Percentiles rank a stretch among this genome's conserved stretches.
phyloP scores from a whole-genome alignment of 768 basidiomycete genomes.

The Candolleomyces eurysporus region DNA sequence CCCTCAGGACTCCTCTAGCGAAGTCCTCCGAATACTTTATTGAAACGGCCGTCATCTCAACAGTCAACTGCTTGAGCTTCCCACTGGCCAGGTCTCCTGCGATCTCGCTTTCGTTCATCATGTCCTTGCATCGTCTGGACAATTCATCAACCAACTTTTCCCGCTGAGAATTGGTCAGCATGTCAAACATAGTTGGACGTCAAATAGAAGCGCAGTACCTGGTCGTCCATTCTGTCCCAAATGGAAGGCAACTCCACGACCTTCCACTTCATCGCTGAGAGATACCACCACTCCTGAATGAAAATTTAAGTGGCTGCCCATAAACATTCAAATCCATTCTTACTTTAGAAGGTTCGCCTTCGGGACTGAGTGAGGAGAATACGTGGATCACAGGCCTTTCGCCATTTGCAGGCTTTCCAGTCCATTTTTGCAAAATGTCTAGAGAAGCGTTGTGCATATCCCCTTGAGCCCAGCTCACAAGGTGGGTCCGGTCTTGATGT shows the following conservation, averaged over 20 bases:
- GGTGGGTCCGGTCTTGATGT: not conserved
- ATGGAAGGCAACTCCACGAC: not conserved
- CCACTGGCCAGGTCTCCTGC: not conserved
- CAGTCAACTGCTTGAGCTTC: not conserved
- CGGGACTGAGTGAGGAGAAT: not conserved
- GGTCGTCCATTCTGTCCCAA: not conserved
- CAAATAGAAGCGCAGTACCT: not conserved
- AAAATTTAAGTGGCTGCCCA: not conserved
- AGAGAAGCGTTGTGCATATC: not conserved
- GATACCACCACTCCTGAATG: constrained; percentile 1
- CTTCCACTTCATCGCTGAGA: constrained; percentile 3
- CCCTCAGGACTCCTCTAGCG: not conserved
- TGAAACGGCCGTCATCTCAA: not conserved
- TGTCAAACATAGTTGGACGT: not conserved
- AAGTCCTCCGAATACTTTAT: not conserved
- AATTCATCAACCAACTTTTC: not conserved
- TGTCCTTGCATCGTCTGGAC: not conserved
- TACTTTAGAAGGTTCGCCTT: not conserved
- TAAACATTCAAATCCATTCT: not conserved
- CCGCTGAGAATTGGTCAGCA: not conserved
- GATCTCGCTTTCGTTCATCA: not conserved
- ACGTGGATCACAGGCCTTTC: not conserved
- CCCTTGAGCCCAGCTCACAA: not conserved
- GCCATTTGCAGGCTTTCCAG: not conserved
- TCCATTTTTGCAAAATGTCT: not conserved